These are phyloP conservation scores for Penicillium olsonii DNA, from an alignment of 2,329 filamentous ascomycete species.

Conservation along the genomic window DNA sequence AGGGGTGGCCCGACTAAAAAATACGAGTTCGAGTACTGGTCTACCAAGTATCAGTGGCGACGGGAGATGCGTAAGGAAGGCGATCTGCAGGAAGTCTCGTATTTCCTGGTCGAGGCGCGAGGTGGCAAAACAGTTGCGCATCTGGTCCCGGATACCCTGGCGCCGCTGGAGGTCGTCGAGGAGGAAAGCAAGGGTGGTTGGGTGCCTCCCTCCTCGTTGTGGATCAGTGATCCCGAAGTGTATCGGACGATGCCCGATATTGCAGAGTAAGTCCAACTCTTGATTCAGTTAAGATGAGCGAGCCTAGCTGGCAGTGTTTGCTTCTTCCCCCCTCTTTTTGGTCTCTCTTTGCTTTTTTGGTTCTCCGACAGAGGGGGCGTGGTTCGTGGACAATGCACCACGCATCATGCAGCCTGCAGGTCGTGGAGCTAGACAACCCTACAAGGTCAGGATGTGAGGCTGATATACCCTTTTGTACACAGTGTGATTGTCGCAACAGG, in stretches of 20 bases:
- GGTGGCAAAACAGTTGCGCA: constrained; percentile 71
- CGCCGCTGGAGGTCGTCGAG: constrained; percentile 66
- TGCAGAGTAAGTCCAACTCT: constrained; percentile 69
- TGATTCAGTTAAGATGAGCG: not conserved
- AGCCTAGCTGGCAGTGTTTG: not conserved
- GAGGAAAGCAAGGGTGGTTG: constrained; percentile 81
- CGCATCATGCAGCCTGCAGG: constrained; percentile 1
- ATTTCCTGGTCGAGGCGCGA: constrained; percentile 73
- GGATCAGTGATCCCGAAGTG: constrained; percentile 75
- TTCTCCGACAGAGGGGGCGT: not conserved
- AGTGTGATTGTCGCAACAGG: constrained; percentile 91
- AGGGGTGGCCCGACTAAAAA: constrained; percentile 69
- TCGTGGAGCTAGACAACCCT: not conserved
- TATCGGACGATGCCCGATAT: constrained; percentile 73
- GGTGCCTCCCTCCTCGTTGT: constrained; percentile 88
- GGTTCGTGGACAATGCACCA: constrained; percentile 9
- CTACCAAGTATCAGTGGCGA: constrained; percentile 80
- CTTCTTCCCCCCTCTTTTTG: constrained; percentile 8
- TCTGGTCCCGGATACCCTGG: constrained; percentile 78
- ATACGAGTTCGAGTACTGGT: constrained; percentile 96
- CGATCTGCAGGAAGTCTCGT: constrained; percentile 66
- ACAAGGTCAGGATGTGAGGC: constrained; percentile 5
- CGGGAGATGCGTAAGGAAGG: constrained; percentile 70
- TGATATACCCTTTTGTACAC: constrained; percentile 8
- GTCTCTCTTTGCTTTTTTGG: not conserved